Evolutionary conservation across 1,139 yeast genomes (phyloP).

Genomic region (Lodderomyces margitis): DNA sequence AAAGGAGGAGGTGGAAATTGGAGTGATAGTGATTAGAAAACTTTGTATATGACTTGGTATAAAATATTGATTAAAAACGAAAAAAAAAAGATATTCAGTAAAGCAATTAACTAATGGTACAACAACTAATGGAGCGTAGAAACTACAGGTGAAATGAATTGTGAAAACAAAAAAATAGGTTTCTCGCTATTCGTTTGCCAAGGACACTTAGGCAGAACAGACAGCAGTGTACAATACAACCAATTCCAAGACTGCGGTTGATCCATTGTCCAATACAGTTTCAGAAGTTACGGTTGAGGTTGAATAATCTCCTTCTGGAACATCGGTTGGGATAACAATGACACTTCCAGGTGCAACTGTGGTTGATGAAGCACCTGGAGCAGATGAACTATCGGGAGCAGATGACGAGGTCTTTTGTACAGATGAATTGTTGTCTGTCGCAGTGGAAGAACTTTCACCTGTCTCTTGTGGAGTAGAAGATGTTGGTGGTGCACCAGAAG

Average conservation of each 20-base stretch:
- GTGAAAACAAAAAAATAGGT: background rate
- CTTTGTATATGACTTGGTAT: background rate
- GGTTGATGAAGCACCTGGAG: constrained; percentile 9
- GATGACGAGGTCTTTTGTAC: too few species aligned
- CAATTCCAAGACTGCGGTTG: constrained; percentile 31
- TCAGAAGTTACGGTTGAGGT: constrained; percentile 24
- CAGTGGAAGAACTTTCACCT: background rate
- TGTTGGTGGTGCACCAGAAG: background rate
- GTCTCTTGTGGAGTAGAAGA: background rate
- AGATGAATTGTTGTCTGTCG: background rate
- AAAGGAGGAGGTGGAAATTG: constrained; percentile 2
- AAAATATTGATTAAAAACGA: background rate
- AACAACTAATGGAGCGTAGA: background rate
- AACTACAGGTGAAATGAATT: background rate
- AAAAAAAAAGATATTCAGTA: background rate
- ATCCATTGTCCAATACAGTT: constrained; percentile 26
- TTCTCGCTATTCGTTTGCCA: background rate
- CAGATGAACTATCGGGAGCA: background rate
- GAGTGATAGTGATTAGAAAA: background rate
- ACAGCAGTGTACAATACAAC: constrained; percentile 30
- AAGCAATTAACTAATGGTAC: constrained; percentile 2
- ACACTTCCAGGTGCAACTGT: constrained; percentile 6
- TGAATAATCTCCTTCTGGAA: constrained; percentile 26
- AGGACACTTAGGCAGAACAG: constrained; percentile 17
- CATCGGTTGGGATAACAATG: constrained; percentile 14